A percentile compares a stretch with the other conserved stretches of the same genome.
Evolutionary conservation across 768 basidiomycete genomes (phyloP).

Genomic region (Trametes maxima): DNA sequence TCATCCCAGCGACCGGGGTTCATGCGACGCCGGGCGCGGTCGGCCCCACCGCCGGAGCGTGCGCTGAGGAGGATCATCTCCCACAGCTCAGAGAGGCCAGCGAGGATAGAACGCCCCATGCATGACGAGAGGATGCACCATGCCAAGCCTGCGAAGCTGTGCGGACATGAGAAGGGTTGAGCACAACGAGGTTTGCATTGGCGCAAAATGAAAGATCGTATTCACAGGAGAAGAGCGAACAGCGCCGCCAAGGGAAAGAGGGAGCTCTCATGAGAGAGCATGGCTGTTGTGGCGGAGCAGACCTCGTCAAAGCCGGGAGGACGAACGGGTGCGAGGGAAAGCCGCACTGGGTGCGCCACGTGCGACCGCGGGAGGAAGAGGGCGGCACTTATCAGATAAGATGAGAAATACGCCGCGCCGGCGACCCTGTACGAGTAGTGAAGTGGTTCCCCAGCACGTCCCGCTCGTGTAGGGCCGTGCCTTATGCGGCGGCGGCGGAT

Average conservation of each 20-base stretch:
- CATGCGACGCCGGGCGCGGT: slow-evolving; percentile 37
- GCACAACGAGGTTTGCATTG: not conserved
- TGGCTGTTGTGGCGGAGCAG: not conserved
- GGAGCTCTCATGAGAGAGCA: slow-evolving; percentile 19
- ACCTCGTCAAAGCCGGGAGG: not conserved
- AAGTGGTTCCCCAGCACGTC: too few species aligned
- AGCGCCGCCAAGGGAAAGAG: slow-evolving; percentile 44
- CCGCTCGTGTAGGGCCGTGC: not conserved
- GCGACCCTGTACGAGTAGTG: not conserved
- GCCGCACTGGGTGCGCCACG: slow-evolving; percentile 6
- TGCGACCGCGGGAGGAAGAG: slow-evolving; percentile 2
- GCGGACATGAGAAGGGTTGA: not conserved
- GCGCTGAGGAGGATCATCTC: slow-evolving; percentile 47
- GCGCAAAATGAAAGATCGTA: not conserved
- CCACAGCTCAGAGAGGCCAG: slow-evolving; percentile 51
- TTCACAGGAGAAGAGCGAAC: slow-evolving; percentile 54
- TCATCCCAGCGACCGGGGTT: slow-evolving; percentile 37
- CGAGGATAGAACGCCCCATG: slow-evolving; percentile 53
- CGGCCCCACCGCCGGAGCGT: slow-evolving; percentile 28
- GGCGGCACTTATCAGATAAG: slow-evolving; percentile 21
- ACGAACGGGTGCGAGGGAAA: not conserved
- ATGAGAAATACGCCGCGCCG: slow-evolving; percentile 17
- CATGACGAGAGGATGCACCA: slow-evolving; percentile 75
- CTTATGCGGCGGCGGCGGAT: not conserved
- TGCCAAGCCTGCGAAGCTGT: slow-evolving; percentile 51